Evolutionary conservation across 768 basidiomycete species (phyloP).

Genomic region (Serpula lacrymans): DNA sequence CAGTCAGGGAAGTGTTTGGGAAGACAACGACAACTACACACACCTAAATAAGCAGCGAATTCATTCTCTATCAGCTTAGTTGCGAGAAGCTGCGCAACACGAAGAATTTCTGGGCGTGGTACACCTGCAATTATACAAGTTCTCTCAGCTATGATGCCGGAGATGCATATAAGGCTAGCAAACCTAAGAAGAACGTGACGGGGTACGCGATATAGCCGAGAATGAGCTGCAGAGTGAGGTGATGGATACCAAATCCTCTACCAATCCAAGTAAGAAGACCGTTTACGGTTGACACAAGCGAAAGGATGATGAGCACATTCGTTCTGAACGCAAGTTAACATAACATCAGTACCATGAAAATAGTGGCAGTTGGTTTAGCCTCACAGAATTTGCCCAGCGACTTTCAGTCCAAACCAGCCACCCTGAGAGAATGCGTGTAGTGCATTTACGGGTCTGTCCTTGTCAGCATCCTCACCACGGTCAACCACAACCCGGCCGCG

Average conservation of each 20-base stretch:
- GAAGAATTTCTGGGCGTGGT: slow-evolving; percentile 76
- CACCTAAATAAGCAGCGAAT: slow-evolving; percentile 68
- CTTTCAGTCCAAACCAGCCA: slow-evolving; percentile 78
- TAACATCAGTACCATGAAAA: too few species aligned
- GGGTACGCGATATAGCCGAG: slow-evolving; percentile 90
- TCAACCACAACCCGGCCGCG: slow-evolving; percentile 78
- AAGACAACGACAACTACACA: slow-evolving; percentile 7
- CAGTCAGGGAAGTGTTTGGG: too few species aligned
- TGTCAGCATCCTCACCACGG: slow-evolving; percentile 59
- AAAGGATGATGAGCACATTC: slow-evolving; percentile 82
- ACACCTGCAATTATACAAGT: slow-evolving; percentile 53
- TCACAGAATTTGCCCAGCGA: slow-evolving; percentile 85
- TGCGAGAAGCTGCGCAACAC: slow-evolving; percentile 76
- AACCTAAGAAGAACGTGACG: slow-evolving; percentile 68
- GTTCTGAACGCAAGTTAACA: slow-evolving; percentile 42
- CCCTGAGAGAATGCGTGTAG: slow-evolving; percentile 88
- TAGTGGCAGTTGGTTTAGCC: slow-evolving; percentile 17
- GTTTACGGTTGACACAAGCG: slow-evolving; percentile 79
- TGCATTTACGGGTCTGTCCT: slow-evolving; percentile 65
- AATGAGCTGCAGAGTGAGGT: slow-evolving; percentile 79
- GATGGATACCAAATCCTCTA: slow-evolving; percentile 76
- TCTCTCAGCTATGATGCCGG: not conserved
- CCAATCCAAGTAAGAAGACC: slow-evolving; percentile 89
- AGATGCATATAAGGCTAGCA: slow-evolving; percentile 3
- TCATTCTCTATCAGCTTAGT: slow-evolving; percentile 88